Evolutionary conservation across 208 protist species (phyloP).

Genomic region (Porcisia hertigi): DNA sequence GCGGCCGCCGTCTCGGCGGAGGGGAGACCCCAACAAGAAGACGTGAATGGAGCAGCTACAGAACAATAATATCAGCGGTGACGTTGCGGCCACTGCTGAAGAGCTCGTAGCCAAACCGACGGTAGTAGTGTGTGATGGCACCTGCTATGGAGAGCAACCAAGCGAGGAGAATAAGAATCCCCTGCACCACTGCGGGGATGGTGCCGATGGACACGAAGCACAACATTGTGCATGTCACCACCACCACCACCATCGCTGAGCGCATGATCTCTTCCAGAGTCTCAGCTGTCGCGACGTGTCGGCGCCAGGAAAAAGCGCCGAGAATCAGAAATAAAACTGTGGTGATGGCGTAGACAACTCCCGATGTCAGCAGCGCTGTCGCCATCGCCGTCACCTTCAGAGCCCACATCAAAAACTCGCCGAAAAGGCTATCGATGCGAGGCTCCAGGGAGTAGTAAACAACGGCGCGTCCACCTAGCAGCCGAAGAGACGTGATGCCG

Average conservation of each 20-base stretch:
- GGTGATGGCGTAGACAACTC: slow-evolving; percentile 8
- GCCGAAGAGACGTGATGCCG: slow-evolving; percentile 12
- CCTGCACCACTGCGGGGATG: slow-evolving; percentile 9
- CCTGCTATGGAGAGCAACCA: slow-evolving; percentile 18
- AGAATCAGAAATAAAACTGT: slow-evolving; percentile 13
- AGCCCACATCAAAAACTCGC: slow-evolving; percentile 29
- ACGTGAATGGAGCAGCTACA: not conserved
- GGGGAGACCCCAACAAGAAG: not conserved
- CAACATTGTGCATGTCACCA: slow-evolving; percentile 9
- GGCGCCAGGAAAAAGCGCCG: slow-evolving; percentile 9
- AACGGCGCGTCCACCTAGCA: slow-evolving; percentile 12
- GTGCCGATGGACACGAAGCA: slow-evolving; percentile 11
- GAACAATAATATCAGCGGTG: slow-evolving; percentile 29
- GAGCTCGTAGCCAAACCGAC: slow-evolving; percentile 26
- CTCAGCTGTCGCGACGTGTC: slow-evolving; percentile 19
- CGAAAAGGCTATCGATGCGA: slow-evolving; percentile 25
- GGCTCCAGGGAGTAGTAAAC: slow-evolving; percentile 33
- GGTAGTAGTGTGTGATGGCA: slow-evolving; percentile 12
- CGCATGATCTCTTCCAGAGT: slow-evolving; percentile 22
- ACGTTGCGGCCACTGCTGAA: slow-evolving; percentile 25
- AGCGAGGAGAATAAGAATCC: slow-evolving; percentile 13
- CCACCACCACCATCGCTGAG: slow-evolving; percentile 15
- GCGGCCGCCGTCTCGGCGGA: not conserved
- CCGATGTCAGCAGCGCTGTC: slow-evolving; percentile 8
- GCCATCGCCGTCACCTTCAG: slow-evolving; percentile 27